phyloP scores from a whole-genome alignment of 768 basidiomycete species.

The Mycena rebaudengoi region DNA sequence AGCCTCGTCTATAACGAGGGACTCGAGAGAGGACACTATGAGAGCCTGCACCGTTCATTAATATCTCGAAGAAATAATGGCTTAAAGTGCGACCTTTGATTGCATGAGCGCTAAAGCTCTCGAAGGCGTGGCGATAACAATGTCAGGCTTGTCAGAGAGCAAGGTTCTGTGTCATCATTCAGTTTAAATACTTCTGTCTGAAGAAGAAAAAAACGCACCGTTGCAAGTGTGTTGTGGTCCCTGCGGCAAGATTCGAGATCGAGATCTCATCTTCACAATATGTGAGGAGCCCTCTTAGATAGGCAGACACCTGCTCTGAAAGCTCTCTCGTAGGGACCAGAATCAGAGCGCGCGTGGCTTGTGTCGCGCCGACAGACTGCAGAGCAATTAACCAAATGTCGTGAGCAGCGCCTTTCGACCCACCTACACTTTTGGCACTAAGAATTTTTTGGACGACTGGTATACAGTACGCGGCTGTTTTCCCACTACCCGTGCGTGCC shows the following conservation, averaged over 20 bases:
- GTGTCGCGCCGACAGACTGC: conserved; percentile 51
- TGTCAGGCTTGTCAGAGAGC: conserved; percentile 73
- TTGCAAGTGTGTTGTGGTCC: conserved; percentile 75
- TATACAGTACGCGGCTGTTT: conserved; percentile 95
- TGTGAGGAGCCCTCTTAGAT: conserved; percentile 67
- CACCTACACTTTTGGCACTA: conserved; percentile 77
- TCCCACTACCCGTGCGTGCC: conserved; percentile 95
- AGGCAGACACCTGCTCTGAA: conserved; percentile 85
- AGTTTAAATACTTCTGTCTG: not conserved
- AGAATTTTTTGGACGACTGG: conserved; percentile 91
- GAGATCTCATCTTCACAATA: conserved; percentile 85
- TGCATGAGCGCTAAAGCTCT: conserved; percentile 73
- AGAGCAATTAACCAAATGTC: conserved; percentile 1
- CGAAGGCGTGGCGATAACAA: conserved; percentile 83
- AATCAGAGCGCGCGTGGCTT: conserved; percentile 77
- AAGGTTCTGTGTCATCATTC: conserved; percentile 36
- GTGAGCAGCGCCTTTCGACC: not conserved
- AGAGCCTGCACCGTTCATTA: conserved; percentile 58
- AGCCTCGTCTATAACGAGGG: conserved; percentile 96
- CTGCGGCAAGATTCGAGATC: conserved; percentile 80
- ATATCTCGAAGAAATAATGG: not conserved
- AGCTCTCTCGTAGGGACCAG: conserved; percentile 93
- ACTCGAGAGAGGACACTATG: conserved; percentile 71
- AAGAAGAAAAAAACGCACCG: conserved; percentile 52
- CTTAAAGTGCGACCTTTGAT: conserved; percentile 60